phyloP scores from a whole-genome alignment of 768 basidiomycete species.

The Daedaleopsis sinensis region DNA sequence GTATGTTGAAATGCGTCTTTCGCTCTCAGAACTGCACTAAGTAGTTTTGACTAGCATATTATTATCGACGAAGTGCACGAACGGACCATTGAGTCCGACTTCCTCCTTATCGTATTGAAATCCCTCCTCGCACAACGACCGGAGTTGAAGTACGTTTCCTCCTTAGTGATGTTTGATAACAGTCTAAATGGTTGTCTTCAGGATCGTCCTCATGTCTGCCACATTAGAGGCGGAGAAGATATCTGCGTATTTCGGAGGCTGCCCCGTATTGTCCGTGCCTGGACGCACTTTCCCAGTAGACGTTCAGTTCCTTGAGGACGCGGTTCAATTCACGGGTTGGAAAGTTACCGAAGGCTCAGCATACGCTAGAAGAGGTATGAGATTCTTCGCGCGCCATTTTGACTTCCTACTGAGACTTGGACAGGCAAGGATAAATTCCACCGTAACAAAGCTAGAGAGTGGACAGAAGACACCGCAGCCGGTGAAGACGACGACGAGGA shows the following conservation, averaged over 20 bases:
- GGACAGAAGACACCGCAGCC: constrained; percentile 71
- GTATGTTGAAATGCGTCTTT: constrained; percentile 42
- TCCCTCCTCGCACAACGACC: constrained; percentile 74
- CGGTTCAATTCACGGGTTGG: constrained; percentile 82
- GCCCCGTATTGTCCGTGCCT: constrained; percentile 84
- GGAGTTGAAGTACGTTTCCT: constrained; percentile 72
- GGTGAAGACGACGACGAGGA: constrained; percentile 74
- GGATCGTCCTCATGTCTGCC: constrained; percentile 95
- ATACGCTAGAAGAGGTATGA: constrained; percentile 69
- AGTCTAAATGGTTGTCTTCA: constrained; percentile 29
- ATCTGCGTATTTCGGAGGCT: constrained; percentile 84
- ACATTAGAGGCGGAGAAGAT: constrained; percentile 93
- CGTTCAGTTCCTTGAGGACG: constrained; percentile 86
- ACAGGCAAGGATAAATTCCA: constrained; percentile 67
- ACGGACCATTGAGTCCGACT: constrained; percentile 96
- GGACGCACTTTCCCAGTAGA: constrained; percentile 96
- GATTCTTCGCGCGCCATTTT: background rate
- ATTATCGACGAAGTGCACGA: constrained; percentile 98
- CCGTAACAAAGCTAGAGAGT: constrained; percentile 68
- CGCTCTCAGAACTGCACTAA: too few species aligned
- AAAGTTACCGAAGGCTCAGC: constrained; percentile 77
- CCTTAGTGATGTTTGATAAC: background rate
- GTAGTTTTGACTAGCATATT: constrained; percentile 58
- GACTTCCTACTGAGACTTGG: background rate
- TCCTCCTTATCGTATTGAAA: constrained; percentile 91